phyloP scores from a whole-genome alignment of 129 eudicot species.

The Silybum marianum region DNA sequence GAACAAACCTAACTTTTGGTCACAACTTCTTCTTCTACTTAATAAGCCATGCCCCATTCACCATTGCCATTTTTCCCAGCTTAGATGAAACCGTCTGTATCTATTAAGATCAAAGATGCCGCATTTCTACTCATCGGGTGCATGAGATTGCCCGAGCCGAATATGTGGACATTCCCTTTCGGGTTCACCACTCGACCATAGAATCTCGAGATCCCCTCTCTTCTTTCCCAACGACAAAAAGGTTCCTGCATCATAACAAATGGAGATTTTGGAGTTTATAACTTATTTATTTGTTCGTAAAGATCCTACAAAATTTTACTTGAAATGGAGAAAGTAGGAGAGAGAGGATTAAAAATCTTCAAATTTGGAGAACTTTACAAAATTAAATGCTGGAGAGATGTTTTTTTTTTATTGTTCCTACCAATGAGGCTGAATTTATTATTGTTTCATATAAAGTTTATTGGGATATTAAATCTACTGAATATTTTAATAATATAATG shows the following conservation, averaged over 20 bases:
- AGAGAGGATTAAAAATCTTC: background rate
- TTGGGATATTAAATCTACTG: background rate
- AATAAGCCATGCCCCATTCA: constrained; percentile 37
- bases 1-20: constrained; percentile 20
- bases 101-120: background rate
- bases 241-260: no score
- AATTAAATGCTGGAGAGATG: background rate
- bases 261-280: background rate
- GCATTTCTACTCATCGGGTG: constrained; percentile 23
- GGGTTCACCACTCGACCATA: constrained; percentile 84
- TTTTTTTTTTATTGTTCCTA: background rate
- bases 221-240: constrained; percentile 61
- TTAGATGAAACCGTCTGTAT: constrained; percentile 8
- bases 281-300: background rate
- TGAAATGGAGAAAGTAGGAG: background rate
- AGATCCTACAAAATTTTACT: background rate
- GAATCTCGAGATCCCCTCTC: constrained; percentile 65
- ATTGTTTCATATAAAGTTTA: background rate
- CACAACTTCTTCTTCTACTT: constrained; percentile 6
- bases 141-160: constrained; percentile 40
- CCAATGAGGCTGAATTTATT: background rate
- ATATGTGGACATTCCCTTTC: constrained; percentile 69
- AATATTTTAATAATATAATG: background rate
- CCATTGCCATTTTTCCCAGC: constrained; percentile 26
- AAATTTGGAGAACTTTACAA: background rate